Evolutionary conservation across 352 stramenopile genomes (phyloP), one percentile per base, ranked within the genome.

Genomic region (Aphanomyces cochlioides): DNA sequence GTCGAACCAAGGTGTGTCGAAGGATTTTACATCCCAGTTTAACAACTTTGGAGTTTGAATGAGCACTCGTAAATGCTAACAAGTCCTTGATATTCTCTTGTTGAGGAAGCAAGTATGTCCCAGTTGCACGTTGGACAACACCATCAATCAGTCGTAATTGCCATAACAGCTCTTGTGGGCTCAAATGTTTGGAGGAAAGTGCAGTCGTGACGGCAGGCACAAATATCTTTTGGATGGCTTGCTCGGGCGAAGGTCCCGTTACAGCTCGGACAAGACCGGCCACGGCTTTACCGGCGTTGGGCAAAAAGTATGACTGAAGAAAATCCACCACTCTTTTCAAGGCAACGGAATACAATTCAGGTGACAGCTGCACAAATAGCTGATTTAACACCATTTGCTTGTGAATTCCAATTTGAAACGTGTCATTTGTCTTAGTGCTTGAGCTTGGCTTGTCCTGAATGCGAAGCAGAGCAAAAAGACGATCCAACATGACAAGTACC

Each of bases 331-430:
- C 36, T 76, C 78, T 60, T 74, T 80, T 74, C 38, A 90, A 68
- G 3, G 80, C 76, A 63, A 80, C 73, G 5, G 73, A 72, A 66
- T 88, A 92, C 28, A 92, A 74, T 54, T 76, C 70, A 7, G 83
- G 84, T 7, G 83, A 90, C 72, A 90, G 79, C 50, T 92, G 83
- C 2, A 70, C 47, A 54, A 82, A 92, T 19, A 92, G 67, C 15
- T 90, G 75, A 4, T 77, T 71, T 73, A 61, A 7, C 4, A 70
- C 64, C 12, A 61, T n/a, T 56, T 70, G 64, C n/a, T 43, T 54
- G 47, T 70, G 64, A 47, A 39, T 12, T 10, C 34, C 64, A 21
- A 70, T 61, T 36, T 70, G 64, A 41, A 70, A 70, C 54, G 53
- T 61, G 40, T 70, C 64, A 8, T 58, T 37, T 36, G 28, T 13